Conservation (phyloP, 2,329 filamentous ascomycete species). For the Colletotrichum abscissum region DNA sequence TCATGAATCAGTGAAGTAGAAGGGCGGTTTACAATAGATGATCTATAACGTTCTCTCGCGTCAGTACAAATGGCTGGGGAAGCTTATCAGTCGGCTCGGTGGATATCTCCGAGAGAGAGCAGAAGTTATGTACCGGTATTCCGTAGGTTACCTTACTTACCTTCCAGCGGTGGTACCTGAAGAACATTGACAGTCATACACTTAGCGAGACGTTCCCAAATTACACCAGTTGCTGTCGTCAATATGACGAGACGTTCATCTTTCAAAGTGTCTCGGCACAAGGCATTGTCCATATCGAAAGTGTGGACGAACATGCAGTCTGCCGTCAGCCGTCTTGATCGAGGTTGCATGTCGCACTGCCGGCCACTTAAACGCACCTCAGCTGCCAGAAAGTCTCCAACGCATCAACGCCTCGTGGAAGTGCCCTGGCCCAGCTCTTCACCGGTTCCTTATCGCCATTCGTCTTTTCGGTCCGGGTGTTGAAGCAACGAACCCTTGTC, state of each 20-base stretch:
- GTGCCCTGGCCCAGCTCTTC: neutral
- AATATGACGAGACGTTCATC: neutral
- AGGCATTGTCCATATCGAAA: neutral
- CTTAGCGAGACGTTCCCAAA: neutral
- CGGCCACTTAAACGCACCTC: neutral
- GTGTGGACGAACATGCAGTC: slow-evolving; percentile 28
- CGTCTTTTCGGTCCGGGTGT: slow-evolving; percentile 17
- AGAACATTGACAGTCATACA: neutral
- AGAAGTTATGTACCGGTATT: neutral
- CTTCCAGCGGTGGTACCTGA: neutral
- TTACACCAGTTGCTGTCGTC: neutral
- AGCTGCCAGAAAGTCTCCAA: slow-evolving; percentile 4
- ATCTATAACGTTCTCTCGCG: neutral
- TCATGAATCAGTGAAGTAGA: neutral
- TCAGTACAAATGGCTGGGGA: neutral
- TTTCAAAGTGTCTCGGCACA: slow-evolving; percentile 5
- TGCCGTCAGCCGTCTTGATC: slow-evolving; percentile 7
- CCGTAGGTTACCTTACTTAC: too few species aligned
- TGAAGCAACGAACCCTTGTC: slow-evolving; percentile 13
- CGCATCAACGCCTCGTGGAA: neutral
- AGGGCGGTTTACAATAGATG: neutral
- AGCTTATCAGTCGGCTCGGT: neutral
- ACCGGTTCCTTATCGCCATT: slow-evolving; percentile 9
- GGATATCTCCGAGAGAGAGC: neutral
- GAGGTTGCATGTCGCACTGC: neutral